Conservation (phyloP, 371 early-diverging fungal genomes). For the Mortierella sp. region DNA sequence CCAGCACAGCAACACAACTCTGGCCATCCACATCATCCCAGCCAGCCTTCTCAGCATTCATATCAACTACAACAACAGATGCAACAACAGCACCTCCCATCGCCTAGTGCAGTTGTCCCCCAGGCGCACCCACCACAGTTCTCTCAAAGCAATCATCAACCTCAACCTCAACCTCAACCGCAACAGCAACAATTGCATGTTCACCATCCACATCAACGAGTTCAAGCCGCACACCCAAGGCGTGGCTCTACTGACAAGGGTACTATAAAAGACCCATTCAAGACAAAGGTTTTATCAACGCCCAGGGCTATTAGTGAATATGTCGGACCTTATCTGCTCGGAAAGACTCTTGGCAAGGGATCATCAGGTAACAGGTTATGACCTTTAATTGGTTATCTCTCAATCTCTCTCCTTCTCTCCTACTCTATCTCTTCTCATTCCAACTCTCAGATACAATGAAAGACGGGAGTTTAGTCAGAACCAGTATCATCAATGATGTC, state of each 20-base stretch:
- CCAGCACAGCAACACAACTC: constrained; percentile 18
- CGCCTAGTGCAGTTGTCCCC: not conserved
- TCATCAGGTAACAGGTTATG: constrained; percentile 73
- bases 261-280: constrained; percentile 16
- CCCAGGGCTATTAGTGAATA: constrained; percentile 28
- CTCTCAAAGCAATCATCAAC: not conserved
- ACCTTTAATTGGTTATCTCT: not conserved
- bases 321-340: constrained; percentile 83
- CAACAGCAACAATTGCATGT: constrained; percentile 11
- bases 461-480: not conserved
- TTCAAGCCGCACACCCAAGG: constrained; percentile 10
- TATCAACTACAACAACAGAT: constrained; percentile 9
- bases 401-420: not conserved
- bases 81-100: constrained; percentile 8
- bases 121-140: constrained; percentile 8
- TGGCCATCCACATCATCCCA: constrained; percentile 14
- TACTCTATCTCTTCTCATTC: too few species aligned
- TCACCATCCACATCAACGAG: constrained; percentile 15
- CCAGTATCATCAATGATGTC: not conserved
- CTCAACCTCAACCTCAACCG: constrained; percentile 14
- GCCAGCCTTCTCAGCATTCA: constrained; percentile 7
- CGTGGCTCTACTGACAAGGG: constrained; percentile 27
- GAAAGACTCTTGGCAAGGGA: constrained; percentile 87
- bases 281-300: constrained; percentile 13
- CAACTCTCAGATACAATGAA: not conserved